Evolutionary conservation across 345 rosid genomes (phyloP), one percentile per base, ranked within the genome.

Genomic region (Ailanthus altissimus): DNA sequence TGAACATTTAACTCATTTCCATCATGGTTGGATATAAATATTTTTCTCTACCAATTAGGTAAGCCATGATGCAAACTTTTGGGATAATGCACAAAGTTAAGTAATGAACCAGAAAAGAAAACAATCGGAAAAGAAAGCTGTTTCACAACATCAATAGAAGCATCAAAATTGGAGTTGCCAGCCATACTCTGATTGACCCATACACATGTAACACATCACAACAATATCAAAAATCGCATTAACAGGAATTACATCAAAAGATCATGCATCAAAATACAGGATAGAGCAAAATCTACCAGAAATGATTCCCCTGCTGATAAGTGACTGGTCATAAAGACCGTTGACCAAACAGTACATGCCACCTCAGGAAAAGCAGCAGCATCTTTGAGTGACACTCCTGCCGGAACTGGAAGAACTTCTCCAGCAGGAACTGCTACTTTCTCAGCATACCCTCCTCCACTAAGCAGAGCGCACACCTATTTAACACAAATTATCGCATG

Each of bases 281-380:
- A 14, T 11, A 67, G 71, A 76, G 25, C 49, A 42, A 66, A 70
- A 40, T 6, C 77, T 87, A 89, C 93, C 91, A 89, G 69, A 75
- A 90, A 81, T 26, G 86, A 75, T 80, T 90, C 90, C 28, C 94
- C 92, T 8, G 90, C 75, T 42, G 86, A 81, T 43, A 88, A 83
- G 65, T 73, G 81, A 77, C 92, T 88, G 72, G 57, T 86, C 92
- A 91, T 89, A 73, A 89, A 88, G 75, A 85, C 82, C 65, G 91
- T 91, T 2, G 94, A 90, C 92, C 94, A 89, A 84, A 90, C 94
- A 71, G 92, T 89, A 70, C 94, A 89, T 18, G 89, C 88, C 61
- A 86, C 94, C 83, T 91, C 92, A 0, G 92, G 91, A 54, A 89
- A 83, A 78, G 86, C 79, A 18, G 90, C 84, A 51, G 91, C 91